phyloP scores from a whole-genome alignment of 768 basidiomycete genomes.

The Clitopilus passeckerianus region DNA sequence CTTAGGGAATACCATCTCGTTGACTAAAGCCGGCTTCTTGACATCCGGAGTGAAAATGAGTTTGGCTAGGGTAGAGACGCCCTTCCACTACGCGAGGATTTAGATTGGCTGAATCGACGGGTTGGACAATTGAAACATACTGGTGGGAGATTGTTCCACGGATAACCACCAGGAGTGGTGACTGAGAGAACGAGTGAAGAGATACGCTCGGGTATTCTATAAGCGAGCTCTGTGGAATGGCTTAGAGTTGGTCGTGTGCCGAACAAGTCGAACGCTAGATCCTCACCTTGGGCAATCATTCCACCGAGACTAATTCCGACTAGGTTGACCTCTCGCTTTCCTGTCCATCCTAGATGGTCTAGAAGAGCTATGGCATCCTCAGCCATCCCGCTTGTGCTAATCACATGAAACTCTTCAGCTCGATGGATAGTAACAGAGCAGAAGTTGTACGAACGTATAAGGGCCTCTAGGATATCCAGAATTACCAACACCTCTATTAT shows the following conservation, averaged over 20 bases:
- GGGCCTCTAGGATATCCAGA: slow-evolving; percentile 68
- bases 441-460: slow-evolving; percentile 57
- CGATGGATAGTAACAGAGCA: background rate
- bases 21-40: slow-evolving; percentile 41
- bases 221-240: slow-evolving; percentile 53
- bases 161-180: slow-evolving; percentile 60
- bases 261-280: background rate
- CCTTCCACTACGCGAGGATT: slow-evolving; percentile 28
- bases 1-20: slow-evolving; percentile 55
- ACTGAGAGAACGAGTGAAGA: slow-evolving; percentile 61
- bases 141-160: slow-evolving; percentile 59
- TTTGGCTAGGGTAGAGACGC: slow-evolving; percentile 27
- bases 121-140: slow-evolving; percentile 24
- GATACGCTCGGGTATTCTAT: slow-evolving; percentile 61
- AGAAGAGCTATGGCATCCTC: slow-evolving; percentile 65
- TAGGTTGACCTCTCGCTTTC: slow-evolving; percentile 54
- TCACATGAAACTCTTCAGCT: background rate
- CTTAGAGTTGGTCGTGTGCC: background rate
- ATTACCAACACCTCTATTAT: slow-evolving; percentile 82
- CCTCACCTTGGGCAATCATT: slow-evolving; percentile 75
- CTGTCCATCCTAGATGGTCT: slow-evolving; percentile 70
- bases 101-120: background rate
- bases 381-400: slow-evolving; percentile 76
- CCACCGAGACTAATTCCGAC: slow-evolving; percentile 78
- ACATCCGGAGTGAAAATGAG: slow-evolving; percentile 40